Percentiles rank a stretch among this genome's conserved stretches.
These are phyloP conservation scores for Paraleonurus japonicus DNA, from an alignment of 257 asterid genomes.

Conservation along the genomic window DNA sequence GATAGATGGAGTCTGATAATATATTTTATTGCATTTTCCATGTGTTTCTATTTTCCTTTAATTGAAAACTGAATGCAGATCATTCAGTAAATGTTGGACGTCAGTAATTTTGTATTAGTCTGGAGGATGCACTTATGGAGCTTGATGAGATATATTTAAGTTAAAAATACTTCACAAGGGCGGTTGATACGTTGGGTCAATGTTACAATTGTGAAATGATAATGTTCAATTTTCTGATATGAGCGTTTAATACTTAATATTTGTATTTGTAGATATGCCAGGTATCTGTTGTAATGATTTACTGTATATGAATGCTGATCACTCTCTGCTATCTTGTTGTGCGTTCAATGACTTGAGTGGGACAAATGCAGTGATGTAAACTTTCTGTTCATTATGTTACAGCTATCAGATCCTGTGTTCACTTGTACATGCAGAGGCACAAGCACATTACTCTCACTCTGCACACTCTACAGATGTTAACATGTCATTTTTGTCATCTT, in stretches of 20 bases:
- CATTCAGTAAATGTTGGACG: background rate
- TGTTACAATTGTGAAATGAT: background rate
- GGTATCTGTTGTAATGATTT: too few species aligned
- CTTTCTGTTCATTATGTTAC: background rate
- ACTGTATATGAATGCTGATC: background rate
- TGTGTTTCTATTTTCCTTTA: background rate
- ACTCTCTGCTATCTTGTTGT: constrained; percentile 4
- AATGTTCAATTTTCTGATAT: constrained; percentile 7
- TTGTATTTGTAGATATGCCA: background rate
- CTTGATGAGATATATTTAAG: background rate
- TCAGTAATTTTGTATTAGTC: background rate
- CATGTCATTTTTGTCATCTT: constrained; percentile 1
- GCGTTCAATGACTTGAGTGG: background rate
- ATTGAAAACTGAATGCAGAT: background rate
- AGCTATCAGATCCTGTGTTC: background rate
- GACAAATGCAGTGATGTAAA: constrained; percentile 7
- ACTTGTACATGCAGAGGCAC: background rate
- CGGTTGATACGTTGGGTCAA: background rate
- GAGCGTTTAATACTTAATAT: background rate
- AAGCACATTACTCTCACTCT: background rate
- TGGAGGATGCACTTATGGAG: background rate
- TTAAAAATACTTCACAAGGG: background rate
- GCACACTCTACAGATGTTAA: background rate
- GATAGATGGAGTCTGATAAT: constrained; percentile 1
- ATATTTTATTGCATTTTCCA: constrained; percentile 6